A percentile compares a stretch with the other conserved stretches of the same genome.
These are phyloP conservation scores for Gnomoniopsis sp. DNA, from an alignment of 2,329 filamentous ascomycete genomes.

Conservation along the genomic window DNA sequence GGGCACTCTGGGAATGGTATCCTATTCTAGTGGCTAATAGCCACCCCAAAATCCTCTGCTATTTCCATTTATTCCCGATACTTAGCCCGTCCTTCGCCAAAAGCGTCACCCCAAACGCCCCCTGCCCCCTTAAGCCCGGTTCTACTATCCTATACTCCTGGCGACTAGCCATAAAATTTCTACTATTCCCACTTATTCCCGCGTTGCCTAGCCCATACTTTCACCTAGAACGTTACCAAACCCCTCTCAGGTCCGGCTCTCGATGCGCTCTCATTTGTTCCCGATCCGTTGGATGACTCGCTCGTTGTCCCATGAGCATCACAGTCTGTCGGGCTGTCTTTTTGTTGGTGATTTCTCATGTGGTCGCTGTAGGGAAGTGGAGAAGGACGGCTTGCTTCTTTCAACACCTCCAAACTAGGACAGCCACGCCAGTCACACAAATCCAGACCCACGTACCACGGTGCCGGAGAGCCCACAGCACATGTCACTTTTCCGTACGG, in stretches of 20 bases:
- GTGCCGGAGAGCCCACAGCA: not conserved
- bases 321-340: not conserved
- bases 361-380: not conserved
- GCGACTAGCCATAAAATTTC: not conserved
- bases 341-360: not conserved
- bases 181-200: conserved; percentile 1
- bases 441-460: not conserved
- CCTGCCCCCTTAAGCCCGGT: too few species aligned
- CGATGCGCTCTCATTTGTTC: not conserved
- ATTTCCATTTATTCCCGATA: too few species aligned
- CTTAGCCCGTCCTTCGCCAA: too few species aligned
- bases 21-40: not conserved
- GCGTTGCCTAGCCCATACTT: not conserved
- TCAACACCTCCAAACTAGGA: not conserved
- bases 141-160: too few species aligned
- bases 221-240: not conserved
- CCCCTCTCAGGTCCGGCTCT: not conserved
- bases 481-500: not conserved
- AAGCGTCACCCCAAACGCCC: too few species aligned
- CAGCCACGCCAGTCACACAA: not conserved
- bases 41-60: not conserved
- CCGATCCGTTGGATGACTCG: not conserved
- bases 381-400: not conserved
- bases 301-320: not conserved
- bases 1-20: not conserved